A percentile compares a stretch with the other conserved stretches of the same genome.
These are phyloP conservation scores for Papiliotrema flavescens DNA, from an alignment of 1,284 basidiomycete genomes.

Conservation along the genomic window DNA sequence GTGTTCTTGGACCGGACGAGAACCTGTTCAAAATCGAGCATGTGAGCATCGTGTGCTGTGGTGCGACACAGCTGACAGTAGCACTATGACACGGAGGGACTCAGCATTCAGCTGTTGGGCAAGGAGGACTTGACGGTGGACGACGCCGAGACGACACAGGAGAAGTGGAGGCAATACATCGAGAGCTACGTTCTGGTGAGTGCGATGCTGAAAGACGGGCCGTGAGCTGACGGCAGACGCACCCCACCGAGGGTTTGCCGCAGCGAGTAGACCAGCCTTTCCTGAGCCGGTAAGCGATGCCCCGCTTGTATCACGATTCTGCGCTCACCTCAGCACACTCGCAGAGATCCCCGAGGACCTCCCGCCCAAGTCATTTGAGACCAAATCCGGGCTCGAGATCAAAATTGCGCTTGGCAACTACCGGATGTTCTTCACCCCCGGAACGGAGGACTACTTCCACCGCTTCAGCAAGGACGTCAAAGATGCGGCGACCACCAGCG, in stretches of 20 bases:
- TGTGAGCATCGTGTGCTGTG: conserved; percentile 54
- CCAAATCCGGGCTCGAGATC: conserved; percentile 55
- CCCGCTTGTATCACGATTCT: background rate
- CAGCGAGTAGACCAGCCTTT: conserved; percentile 65
- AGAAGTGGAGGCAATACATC: conserved; percentile 85
- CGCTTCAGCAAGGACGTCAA: background rate
- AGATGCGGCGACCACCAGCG: background rate
- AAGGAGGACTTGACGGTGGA: conserved; percentile 85
- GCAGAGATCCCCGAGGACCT: conserved; percentile 14
- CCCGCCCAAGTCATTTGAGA: conserved; percentile 18
- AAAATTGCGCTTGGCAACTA: conserved; percentile 65
- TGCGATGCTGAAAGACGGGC: conserved; percentile 2
- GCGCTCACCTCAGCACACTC: conserved; percentile 13
- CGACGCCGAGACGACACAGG: conserved; percentile 74
- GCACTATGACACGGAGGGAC: conserved; percentile 65
- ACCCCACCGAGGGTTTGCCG: conserved; percentile 52
- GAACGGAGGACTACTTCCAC: conserved; percentile 12
- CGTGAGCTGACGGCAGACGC: conserved; percentile 28
- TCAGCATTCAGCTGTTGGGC: conserved; percentile 81
- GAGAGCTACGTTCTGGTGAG: conserved; percentile 78
- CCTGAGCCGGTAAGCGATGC: conserved; percentile 60
- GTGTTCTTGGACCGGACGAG: conserved; percentile 79
- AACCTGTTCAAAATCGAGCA: conserved; percentile 90
- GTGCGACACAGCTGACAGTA: conserved; percentile 39
- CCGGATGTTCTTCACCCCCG: conserved; percentile 69